Conservation (phyloP, 1,284 basidiomycete genomes). For the Neonothopanus nambi region DNA sequence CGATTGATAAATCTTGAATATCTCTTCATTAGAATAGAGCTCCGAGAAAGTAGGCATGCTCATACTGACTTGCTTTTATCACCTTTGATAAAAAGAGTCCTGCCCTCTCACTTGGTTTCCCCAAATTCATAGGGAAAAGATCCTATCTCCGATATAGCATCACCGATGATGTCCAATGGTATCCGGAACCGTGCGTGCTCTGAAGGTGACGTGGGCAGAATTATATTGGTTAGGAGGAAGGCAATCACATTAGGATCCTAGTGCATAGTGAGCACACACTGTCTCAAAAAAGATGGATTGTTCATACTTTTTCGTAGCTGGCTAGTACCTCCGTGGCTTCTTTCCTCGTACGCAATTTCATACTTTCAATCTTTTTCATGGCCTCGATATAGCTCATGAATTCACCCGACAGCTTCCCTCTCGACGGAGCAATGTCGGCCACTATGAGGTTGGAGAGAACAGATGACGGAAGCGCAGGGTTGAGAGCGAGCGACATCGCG, state of each 20-base stretch:
- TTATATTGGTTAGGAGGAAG: constrained; percentile 84
- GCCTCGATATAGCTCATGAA: constrained; percentile 66
- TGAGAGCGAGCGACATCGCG: constrained; percentile 77
- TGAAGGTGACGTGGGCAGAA: constrained; percentile 33
- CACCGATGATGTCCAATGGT: constrained; percentile 66
- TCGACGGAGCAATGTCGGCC: constrained; percentile 78
- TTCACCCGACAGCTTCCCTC: constrained; percentile 62
- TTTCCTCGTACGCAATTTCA: constrained; percentile 54
- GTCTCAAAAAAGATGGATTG: constrained; percentile 11
- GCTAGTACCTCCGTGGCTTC: constrained; percentile 68
- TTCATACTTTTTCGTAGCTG: constrained; percentile 55
- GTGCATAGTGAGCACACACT: constrained; percentile 6
- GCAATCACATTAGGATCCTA: constrained; percentile 72
- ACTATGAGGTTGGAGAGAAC: constrained; percentile 69
- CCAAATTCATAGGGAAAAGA: constrained; percentile 70
- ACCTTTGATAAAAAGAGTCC: constrained; percentile 79
- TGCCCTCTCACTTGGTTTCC: constrained; percentile 60
- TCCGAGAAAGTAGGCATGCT: not conserved
- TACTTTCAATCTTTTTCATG: constrained; percentile 69
- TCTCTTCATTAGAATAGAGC: not conserved
- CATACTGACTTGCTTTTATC: constrained; percentile 64
- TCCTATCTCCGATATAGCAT: constrained; percentile 67
- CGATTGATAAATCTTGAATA: constrained; percentile 7
- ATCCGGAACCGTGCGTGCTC: constrained; percentile 62
- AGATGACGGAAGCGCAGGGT: constrained; percentile 44